A percentile compares a stretch with the other conserved stretches of the same genome.
These are phyloP conservation scores for Lipomyces orientalis DNA, from an alignment of 805 yeast genomes.

Conservation along the genomic window DNA sequence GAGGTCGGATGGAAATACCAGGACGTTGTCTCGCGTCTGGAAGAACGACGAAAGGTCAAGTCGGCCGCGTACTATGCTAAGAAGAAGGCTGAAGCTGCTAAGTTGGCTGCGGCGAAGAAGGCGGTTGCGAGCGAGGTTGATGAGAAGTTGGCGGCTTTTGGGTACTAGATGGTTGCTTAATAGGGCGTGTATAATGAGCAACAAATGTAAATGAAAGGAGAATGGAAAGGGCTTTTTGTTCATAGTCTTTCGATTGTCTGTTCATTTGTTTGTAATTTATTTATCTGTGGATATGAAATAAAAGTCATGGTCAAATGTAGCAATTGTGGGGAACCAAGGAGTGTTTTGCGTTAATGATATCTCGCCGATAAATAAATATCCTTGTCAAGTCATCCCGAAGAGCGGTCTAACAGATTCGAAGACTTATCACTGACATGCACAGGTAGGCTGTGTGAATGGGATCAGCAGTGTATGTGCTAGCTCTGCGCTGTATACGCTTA, in stretches of 20 bases:
- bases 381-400: neutral
- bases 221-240: constrained; percentile 5
- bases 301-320: constrained; percentile 5
- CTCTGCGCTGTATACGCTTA: neutral
- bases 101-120: constrained; percentile 84
- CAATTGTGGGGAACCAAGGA: neutral
- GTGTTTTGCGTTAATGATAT: neutral
- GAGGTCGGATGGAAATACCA: constrained; percentile 99
- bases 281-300: constrained; percentile 21
- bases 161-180: constrained; percentile 70
- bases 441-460: neutral
- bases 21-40: constrained; percentile 94
- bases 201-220: constrained; percentile 6
- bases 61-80: constrained; percentile 98
- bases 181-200: constrained; percentile 11
- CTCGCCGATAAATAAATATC: neutral
- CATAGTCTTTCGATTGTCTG: constrained; percentile 7
- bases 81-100: constrained; percentile 95
- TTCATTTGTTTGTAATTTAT: constrained; percentile 22
- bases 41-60: constrained; percentile 99
- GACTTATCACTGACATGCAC: neutral
- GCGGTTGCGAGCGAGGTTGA: constrained; percentile 89
- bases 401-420: neutral
- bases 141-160: constrained; percentile 92
- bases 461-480: neutral